Evolutionary conservation across 73 alveolate species (phyloP).

Genomic region (Tetrahymena malaccensis): DNA sequence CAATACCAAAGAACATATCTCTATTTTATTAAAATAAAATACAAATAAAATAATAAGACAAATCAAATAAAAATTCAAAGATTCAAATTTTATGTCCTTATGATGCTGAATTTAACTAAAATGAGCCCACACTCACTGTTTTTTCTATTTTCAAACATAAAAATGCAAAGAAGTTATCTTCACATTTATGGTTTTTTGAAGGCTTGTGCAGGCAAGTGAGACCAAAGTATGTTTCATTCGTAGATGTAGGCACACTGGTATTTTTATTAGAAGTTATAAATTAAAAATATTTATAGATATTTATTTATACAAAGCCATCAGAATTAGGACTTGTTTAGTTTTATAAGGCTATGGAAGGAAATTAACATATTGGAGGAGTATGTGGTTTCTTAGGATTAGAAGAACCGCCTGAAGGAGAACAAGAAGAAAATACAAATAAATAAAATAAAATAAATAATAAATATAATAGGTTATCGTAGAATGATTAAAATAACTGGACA

Average conservation of each 20-base stretch:
- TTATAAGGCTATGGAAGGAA: conserved; percentile 22
- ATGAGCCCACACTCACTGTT: background rate
- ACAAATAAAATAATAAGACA: background rate
- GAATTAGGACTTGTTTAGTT: conserved; percentile 7
- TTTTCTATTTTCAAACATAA: conserved; percentile 29
- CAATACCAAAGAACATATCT: background rate
- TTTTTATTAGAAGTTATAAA: background rate
- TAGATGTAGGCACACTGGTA: conserved; percentile 35
- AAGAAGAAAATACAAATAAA: background rate
- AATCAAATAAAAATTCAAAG: background rate
- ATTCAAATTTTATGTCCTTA: background rate
- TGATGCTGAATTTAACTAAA: background rate
- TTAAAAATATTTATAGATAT: background rate
- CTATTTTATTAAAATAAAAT: background rate
- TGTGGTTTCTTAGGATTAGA: conserved; percentile 38
- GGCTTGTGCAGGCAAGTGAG: conserved; percentile 29
- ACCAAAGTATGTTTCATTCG: conserved; percentile 25
- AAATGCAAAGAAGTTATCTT: conserved; percentile 19
- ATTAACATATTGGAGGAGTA: conserved; percentile 18
- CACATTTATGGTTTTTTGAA: conserved; percentile 45
- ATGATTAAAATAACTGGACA: background rate
- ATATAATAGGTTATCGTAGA: background rate
- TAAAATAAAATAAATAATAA: background rate
- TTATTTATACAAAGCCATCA: background rate
- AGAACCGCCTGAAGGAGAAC: background rate